Evolutionary conservation across 257 asterid genomes (phyloP).

Genomic region (Penstemon barbatus): DNA sequence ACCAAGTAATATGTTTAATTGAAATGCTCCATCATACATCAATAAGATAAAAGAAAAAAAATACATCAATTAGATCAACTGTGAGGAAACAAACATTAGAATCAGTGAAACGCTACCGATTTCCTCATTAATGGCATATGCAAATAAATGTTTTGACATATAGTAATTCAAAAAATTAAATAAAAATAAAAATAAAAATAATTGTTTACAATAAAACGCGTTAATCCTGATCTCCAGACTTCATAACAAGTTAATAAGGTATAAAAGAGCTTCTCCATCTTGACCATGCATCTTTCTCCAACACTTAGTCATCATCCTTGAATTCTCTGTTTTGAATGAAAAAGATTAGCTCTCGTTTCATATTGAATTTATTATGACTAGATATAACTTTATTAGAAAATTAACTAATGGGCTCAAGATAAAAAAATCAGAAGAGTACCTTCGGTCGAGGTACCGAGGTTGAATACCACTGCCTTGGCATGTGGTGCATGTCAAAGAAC

Average conservation of each 20-base stretch:
- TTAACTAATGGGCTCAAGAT: no score
- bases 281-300: constrained; percentile 22
- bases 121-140: no score
- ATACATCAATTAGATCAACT: no score
- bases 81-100: no score
- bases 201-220: constrained; percentile 17
- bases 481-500: constrained; percentile 92
- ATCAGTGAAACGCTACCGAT: no score
- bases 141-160: constrained; percentile 20
- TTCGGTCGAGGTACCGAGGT: constrained; percentile 97
- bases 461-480: constrained; percentile 99
- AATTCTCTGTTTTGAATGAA: constrained; percentile 61
- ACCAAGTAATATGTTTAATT: no score
- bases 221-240: constrained; percentile 15
- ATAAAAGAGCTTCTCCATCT: constrained; percentile 21
- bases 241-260: constrained; percentile 21
- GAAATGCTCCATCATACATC: no score
- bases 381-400: no score
- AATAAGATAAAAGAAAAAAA: no score
- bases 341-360: neutral
- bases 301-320: constrained; percentile 85
- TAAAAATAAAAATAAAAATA: neutral
- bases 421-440: constrained; percentile 41
- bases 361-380: no score
- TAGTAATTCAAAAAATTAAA: constrained; percentile 22